These are phyloP conservation scores for Pythium folliculosum DNA, from an alignment of 352 stramenopile genomes.

Conservation along the genomic window DNA sequence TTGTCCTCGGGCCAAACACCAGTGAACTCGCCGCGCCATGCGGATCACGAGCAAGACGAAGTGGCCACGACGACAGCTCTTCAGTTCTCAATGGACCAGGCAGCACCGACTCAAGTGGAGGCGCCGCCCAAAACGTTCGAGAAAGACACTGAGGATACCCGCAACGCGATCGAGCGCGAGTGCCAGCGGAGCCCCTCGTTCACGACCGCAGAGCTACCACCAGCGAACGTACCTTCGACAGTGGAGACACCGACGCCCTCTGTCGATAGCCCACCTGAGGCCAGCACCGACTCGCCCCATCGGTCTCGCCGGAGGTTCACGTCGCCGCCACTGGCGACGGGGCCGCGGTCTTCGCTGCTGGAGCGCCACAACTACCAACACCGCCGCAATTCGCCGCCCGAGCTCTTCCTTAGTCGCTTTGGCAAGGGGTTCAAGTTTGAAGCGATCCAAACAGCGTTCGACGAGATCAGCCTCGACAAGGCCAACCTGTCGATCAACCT, in stretches of 20 bases:
- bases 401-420: constrained; percentile 62
- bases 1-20: constrained; percentile 51
- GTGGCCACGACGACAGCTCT: background rate
- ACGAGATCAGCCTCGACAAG: constrained; percentile 30
- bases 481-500: constrained; percentile 20
- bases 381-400: constrained; percentile 67
- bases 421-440: constrained; percentile 52
- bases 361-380: constrained; percentile 35
- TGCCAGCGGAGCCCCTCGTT: constrained; percentile 22
- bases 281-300: background rate
- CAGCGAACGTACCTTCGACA: background rate
- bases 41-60: constrained; percentile 3
- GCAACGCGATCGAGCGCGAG: constrained; percentile 10
- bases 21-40: constrained; percentile 39
- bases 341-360: constrained; percentile 35
- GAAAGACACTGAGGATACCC: background rate
- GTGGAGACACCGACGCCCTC: background rate
- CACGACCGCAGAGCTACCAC: background rate
- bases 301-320: constrained; percentile 33
- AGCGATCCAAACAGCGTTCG: constrained; percentile 35
- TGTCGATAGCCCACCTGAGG: background rate
- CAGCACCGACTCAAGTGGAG: no score
- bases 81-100: constrained; percentile 30
- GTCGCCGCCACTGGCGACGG: constrained; percentile 58
- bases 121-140: background rate